Evolutionary conservation across 2,329 filamentous ascomycete genomes (phyloP), one percentile per base, ranked within the genome.

Genomic region (Lecanicillium sp.): DNA sequence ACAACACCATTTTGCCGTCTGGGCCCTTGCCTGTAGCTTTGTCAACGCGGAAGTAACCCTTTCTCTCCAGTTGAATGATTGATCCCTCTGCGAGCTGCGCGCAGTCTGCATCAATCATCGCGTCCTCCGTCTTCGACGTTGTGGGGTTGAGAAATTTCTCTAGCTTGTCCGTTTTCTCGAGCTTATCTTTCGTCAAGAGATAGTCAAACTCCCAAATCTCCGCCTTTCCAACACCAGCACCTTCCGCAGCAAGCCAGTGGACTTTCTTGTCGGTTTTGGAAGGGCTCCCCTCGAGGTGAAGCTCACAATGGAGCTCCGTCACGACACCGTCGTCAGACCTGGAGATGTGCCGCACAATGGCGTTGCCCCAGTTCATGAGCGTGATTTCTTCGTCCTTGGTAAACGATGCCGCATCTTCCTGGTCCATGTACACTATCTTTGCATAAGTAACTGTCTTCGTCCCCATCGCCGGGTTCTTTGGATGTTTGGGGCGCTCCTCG

Each of bases 291-390:
- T 84, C 79, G 24, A 93, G 78, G 65, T 95, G 82, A n/a, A 94
- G 77, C 66, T 93, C 86, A 48, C 89, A 73, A 42, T 86, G 84
- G 11, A 94, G 73, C 23, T 68, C 70, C 2, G 81, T 83, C 56
- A 94, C 79, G 35, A 75, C 68, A 4, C 41, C 41, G n/a, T 45
- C 5, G 32, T 72, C 71, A 23, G 65, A 65, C n/a, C 66, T 64
- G 39, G 75, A 73, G 55, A 84, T 80, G 54, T 79, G 77, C 50
- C 80, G 77, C 14, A 89, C 83, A 53, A 87, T 76, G 4, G 83
- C 86, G 60, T 90, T 90, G 57, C 88, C 89, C 89, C 89, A 94
- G 62, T 84, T 83, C 89, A 94, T 94, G 23, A 94, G 74, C 0
- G 88, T 95, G 59, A 95, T 87, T 65, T 94, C 88, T 68, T 94